These are phyloP conservation scores for Plasmodium gonderi DNA, from an alignment of 169 alveolate genomes.

Conservation along the genomic window DNA sequence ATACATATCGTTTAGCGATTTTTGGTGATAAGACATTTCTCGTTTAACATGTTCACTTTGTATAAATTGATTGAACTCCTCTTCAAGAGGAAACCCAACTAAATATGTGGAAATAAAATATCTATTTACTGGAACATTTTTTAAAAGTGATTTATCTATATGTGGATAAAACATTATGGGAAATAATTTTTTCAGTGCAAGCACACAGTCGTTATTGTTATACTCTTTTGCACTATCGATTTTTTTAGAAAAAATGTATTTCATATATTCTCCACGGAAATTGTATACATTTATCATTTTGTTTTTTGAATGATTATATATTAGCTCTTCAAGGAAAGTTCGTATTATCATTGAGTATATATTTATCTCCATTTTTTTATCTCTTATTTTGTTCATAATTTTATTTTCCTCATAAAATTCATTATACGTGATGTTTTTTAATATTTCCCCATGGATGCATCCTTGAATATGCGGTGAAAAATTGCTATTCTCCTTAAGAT, in stretches of 20 bases:
- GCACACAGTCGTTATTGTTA: constrained; percentile 1
- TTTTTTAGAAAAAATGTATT: constrained; percentile 6
- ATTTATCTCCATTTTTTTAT: not conserved
- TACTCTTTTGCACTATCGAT: not conserved
- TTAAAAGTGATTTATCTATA: not conserved
- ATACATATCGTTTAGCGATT: constrained; percentile 37
- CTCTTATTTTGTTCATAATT: not conserved
- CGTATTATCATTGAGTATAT: constrained; percentile 21
- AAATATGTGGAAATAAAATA: constrained; percentile 35
- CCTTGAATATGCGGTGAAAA: not conserved
- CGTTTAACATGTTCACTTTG: constrained; percentile 39
- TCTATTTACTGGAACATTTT: not conserved
- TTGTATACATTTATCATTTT: constrained; percentile 13
- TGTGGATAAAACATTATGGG: constrained; percentile 34
- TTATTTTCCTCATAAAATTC: not conserved
- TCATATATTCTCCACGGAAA: constrained; percentile 13
- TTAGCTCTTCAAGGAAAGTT: constrained; percentile 22
- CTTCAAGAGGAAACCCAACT: constrained; percentile 1
- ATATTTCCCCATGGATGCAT: not conserved
- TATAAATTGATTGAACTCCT: constrained; percentile 1
- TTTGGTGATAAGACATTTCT: constrained; percentile 20
- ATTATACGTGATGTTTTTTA: not conserved
- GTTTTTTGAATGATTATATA: constrained; percentile 1
- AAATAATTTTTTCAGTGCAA: constrained; percentile 19
- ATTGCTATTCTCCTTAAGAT: not conserved